phyloP scores from a whole-genome alignment of 257 asterid species.

The Nicotiana noctiflora region DNA sequence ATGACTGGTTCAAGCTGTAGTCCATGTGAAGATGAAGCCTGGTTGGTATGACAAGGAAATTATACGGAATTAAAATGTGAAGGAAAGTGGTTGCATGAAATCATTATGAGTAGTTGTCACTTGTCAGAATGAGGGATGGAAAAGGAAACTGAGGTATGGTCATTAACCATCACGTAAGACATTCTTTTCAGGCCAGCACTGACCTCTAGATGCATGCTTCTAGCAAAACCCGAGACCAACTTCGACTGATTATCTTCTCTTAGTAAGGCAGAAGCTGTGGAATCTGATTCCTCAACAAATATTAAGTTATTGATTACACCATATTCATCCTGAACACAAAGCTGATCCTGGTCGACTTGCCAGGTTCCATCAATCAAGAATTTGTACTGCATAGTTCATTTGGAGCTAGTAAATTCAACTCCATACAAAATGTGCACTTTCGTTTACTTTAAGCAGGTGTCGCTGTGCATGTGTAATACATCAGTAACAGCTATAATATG shows the following conservation, averaged over 20 bases:
- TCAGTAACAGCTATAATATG: not conserved
- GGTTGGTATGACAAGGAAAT: slow-evolving; percentile 13
- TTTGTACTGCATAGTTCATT: slow-evolving; percentile 40
- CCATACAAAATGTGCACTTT: not conserved
- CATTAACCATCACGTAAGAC: not conserved
- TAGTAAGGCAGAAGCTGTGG: slow-evolving; percentile 12
- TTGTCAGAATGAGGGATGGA: not conserved
- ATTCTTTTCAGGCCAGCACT: slow-evolving; percentile 12
- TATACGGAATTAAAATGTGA: not conserved
- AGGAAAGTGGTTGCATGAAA: not conserved
- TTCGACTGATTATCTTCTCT: slow-evolving; percentile 22
- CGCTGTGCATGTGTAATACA: not conserved
- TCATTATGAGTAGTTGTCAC: not conserved
- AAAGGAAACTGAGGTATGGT: not conserved
- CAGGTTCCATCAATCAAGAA: slow-evolving; percentile 63
- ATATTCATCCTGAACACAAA: slow-evolving; percentile 40
- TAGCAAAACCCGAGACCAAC: slow-evolving; percentile 14
- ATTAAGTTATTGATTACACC: slow-evolving; percentile 47
- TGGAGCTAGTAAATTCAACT: slow-evolving; percentile 10
- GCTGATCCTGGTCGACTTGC: slow-evolving; percentile 52
- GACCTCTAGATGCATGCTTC: slow-evolving; percentile 19
- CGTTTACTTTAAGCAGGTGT: not conserved
- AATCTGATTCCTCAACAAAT: slow-evolving; percentile 26
- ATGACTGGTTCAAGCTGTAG: slow-evolving; percentile 11
- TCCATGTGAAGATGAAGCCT: slow-evolving; percentile 40